Percentiles rank a stretch among this genome's conserved stretches.
phyloP scores from a whole-genome alignment of 202 grass and related monocot species.

The Saccharum hybrid region DNA sequence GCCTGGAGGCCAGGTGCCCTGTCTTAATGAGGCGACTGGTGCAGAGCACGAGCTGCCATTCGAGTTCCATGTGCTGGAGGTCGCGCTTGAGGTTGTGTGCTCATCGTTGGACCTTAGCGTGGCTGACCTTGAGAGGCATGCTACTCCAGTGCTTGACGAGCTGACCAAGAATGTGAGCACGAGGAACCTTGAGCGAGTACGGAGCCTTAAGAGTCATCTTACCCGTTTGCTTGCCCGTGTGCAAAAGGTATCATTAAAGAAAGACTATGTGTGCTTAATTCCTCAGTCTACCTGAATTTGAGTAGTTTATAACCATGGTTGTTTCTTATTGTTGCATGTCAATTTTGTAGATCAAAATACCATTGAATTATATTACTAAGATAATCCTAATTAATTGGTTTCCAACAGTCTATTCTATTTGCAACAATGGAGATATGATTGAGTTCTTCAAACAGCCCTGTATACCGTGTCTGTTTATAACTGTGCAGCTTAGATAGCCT shows the following conservation, averaged over 20 bases:
- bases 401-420: not conserved
- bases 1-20: slow-evolving; percentile 41
- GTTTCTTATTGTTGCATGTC: slow-evolving; percentile 1
- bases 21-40: slow-evolving; percentile 58
- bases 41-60: slow-evolving; percentile 82
- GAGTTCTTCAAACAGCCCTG: slow-evolving; percentile 19
- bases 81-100: slow-evolving; percentile 78
- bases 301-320: not conserved
- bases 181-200: slow-evolving; percentile 85
- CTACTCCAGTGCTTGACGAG: slow-evolving; percentile 87
- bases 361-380: not conserved
- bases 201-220: slow-evolving; percentile 88
- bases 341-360: not conserved
- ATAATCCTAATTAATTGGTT: slow-evolving; percentile 7
- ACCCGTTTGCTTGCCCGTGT: slow-evolving; percentile 88
- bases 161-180: slow-evolving; percentile 93
- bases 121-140: slow-evolving; percentile 72
- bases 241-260: slow-evolving; percentile 73
- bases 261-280: not conserved
- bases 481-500: not conserved
- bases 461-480: not conserved
- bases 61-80: slow-evolving; percentile 96
- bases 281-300: not conserved
- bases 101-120: slow-evolving; percentile 64
- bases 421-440: not conserved